phyloP scores from a whole-genome alignment of 176 grass and related monocot species.

The Aegilops bicornis region DNA sequence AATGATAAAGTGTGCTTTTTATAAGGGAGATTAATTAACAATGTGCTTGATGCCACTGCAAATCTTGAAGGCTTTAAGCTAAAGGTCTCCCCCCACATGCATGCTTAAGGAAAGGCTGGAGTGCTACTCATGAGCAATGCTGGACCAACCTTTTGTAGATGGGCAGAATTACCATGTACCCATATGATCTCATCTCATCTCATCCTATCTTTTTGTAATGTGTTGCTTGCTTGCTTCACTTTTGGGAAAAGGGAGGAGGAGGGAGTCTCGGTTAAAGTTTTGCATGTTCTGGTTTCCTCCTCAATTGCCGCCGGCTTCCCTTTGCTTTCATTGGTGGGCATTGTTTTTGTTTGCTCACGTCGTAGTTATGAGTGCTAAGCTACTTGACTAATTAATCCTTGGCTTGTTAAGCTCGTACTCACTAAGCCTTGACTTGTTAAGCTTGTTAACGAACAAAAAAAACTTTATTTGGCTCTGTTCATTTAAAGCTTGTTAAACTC shows the following conservation, averaged over 20 bases:
- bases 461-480: no score
- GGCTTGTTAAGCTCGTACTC: no score
- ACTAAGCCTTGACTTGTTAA: no score
- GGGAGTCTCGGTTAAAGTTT: background rate
- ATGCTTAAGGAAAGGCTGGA: slow-evolving; percentile 20
- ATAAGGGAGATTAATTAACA: background rate
- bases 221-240: background rate
- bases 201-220: no score
- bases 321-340: background rate
- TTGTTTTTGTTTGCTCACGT: no score
- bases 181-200: no score
- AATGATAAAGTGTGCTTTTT: no score
- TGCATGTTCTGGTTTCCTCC: background rate
- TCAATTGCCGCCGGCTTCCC: background rate
- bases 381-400: no score
- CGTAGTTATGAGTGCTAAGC: no score
- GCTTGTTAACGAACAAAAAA: no score
- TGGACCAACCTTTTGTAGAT: background rate
- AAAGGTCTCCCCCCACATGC: slow-evolving; percentile 7
- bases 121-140: slow-evolving; percentile 10
- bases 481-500: no score
- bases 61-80: background rate
- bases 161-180: background rate
- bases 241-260: background rate
- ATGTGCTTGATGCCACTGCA: background rate